Percentiles rank a stretch among this genome's conserved stretches.
These are phyloP conservation scores for Fusarium transvaalense DNA, from an alignment of 2,329 filamentous ascomycete species.

Conservation along the genomic window DNA sequence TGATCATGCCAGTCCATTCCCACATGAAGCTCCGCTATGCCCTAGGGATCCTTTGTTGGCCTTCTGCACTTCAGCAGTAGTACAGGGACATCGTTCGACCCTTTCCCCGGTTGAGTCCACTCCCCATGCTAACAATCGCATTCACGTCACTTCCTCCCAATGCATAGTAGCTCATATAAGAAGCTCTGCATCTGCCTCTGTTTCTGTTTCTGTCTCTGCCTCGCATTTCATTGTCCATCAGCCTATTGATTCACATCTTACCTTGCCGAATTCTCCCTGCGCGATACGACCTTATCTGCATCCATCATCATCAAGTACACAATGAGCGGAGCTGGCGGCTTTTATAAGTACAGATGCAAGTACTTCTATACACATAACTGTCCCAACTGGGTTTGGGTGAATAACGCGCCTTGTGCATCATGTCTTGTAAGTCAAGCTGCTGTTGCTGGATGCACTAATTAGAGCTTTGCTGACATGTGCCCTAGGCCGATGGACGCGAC, in stretches of 20 bases:
- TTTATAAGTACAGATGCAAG: slow-evolving; percentile 68
- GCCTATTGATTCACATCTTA: slow-evolving; percentile 29
- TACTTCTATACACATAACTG: slow-evolving; percentile 66
- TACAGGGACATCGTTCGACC: slow-evolving; percentile 50
- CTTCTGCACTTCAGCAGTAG: slow-evolving; percentile 44
- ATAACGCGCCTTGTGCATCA: slow-evolving; percentile 62
- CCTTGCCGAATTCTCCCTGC: slow-evolving; percentile 14
- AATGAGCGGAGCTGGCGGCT: slow-evolving; percentile 57
- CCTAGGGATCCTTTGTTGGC: slow-evolving; percentile 48
- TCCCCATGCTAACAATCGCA: slow-evolving; percentile 42
- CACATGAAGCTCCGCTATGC: slow-evolving; percentile 44
- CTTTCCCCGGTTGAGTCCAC: slow-evolving; percentile 41
- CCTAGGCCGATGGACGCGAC: slow-evolving; percentile 63
- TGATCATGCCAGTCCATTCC: slow-evolving; percentile 49
- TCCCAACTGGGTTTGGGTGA: slow-evolving; percentile 67
- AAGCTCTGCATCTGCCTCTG: slow-evolving; percentile 29
- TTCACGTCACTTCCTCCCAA: slow-evolving; percentile 45
- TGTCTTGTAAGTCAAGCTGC: slow-evolving; percentile 60
- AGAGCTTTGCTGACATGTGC: slow-evolving; percentile 30
- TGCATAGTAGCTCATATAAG: slow-evolving; percentile 45
- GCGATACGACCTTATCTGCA: slow-evolving; percentile 11
- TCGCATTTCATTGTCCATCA: slow-evolving; percentile 31
- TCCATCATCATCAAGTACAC: slow-evolving; percentile 30
- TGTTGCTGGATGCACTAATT: background rate
- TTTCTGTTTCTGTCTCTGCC: slow-evolving; percentile 31